Evolutionary conservation across 495 filamentous ascomycete species (phyloP).

Genomic region (Trichoderma asperelloides): DNA sequence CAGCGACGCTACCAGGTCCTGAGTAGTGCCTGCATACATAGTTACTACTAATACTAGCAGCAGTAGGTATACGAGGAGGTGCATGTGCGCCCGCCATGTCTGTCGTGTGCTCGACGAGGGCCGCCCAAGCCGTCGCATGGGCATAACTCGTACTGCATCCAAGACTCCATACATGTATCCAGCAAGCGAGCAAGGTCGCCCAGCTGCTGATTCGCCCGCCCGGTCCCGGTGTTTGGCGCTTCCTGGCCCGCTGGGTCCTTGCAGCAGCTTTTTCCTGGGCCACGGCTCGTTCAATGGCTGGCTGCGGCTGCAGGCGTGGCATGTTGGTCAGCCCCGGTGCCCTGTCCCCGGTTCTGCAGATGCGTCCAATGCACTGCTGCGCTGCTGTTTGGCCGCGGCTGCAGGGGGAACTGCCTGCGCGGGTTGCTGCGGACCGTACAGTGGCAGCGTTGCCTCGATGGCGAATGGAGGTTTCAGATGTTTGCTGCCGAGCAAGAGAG

Average conservation of each 20-base stretch:
- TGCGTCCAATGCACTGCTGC: background rate
- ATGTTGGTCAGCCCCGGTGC: conserved; percentile 5
- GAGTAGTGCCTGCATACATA: too few relatives aligned
- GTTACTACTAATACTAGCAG: too few relatives aligned
- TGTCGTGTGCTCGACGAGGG: too few relatives aligned
- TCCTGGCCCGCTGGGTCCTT: background rate
- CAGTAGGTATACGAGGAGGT: too few relatives aligned
- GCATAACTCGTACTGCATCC: background rate
- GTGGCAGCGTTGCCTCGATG: too few relatives aligned
- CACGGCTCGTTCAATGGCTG: background rate
- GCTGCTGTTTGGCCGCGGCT: background rate
- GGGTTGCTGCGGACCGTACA: too few relatives aligned
- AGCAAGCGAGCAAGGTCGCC: background rate
- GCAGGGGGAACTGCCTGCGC: background rate
- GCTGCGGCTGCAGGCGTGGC: background rate
- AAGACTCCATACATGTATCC: background rate
- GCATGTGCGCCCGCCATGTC: too few relatives aligned
- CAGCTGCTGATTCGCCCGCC: background rate
- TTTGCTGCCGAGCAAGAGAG: too few relatives aligned
- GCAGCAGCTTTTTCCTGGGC: background rate
- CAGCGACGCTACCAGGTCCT: too few relatives aligned
- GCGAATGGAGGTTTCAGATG: too few relatives aligned
- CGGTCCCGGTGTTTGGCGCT: background rate
- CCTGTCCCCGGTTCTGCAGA: conserved; percentile 8
- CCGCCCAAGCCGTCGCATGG: too few relatives aligned